phyloP scores from a whole-genome alignment of 176 grass and related monocot species.

The Aegilops umbellulata region DNA sequence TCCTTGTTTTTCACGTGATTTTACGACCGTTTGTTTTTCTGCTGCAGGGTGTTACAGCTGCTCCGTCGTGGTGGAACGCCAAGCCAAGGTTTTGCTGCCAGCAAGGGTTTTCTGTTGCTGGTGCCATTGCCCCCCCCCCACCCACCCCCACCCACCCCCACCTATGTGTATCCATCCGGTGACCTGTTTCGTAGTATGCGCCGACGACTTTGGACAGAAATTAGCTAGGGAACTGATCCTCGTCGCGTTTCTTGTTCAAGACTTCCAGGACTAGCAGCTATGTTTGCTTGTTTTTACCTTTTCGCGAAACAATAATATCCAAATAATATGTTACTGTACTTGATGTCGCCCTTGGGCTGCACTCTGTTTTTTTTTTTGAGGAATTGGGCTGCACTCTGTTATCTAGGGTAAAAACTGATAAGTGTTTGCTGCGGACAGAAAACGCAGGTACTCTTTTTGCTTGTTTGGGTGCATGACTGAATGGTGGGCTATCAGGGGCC shows the following conservation, averaged over 20 bases:
- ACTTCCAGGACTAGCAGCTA: slow-evolving; percentile 23
- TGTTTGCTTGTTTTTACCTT: background rate
- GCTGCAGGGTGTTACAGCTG: slow-evolving; percentile 29
- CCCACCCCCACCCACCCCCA: too few species aligned
- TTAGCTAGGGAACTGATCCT: slow-evolving; percentile 1
- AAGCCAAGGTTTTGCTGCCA: background rate
- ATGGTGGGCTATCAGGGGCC: too few species aligned
- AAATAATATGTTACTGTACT: background rate
- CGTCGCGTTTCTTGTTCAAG: background rate
- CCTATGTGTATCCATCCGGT: background rate
- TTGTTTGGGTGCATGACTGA: background rate
- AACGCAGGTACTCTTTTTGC: background rate
- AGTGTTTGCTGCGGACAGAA: background rate
- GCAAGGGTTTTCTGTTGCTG: background rate
- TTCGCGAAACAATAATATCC: background rate
- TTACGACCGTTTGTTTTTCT: background rate
- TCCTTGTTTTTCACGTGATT: background rate
- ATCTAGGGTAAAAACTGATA: background rate
- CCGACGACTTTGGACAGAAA: background rate
- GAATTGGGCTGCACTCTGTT: background rate
- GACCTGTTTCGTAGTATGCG: slow-evolving; percentile 15
- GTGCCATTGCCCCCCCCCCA: background rate
- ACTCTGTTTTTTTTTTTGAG: too few species aligned
- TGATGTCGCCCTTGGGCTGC: background rate
- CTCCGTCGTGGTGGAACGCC: background rate